phyloP scores from a whole-genome alignment of 345 rosid species.

The Durio zibethinus region DNA sequence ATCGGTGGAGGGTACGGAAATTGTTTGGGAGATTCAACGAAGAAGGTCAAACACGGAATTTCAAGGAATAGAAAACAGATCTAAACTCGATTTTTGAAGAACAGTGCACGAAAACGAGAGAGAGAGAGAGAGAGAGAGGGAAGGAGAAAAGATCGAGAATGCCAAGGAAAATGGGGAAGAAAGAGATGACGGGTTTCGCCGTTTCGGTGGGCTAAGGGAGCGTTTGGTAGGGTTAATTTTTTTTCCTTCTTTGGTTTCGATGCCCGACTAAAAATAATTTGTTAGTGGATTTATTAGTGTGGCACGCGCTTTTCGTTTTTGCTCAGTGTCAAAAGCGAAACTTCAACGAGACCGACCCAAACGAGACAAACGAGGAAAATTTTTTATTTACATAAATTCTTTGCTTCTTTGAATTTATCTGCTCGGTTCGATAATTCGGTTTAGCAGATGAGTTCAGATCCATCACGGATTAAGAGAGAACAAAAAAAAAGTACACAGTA shows the following conservation, averaged over 20 bases:
- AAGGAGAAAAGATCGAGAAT: neutral
- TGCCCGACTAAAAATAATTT: neutral
- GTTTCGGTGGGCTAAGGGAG: constrained; percentile 4
- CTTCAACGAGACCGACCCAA: neutral
- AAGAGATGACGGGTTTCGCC: neutral
- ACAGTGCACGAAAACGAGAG: neutral
- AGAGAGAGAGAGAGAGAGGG: neutral
- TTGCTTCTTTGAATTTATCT: neutral
- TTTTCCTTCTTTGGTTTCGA: neutral
- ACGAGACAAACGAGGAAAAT: neutral
- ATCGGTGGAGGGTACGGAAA: neutral
- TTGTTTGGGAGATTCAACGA: neutral
- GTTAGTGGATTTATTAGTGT: neutral
- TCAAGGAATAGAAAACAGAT: constrained; percentile 7
- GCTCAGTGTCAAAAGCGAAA: neutral
- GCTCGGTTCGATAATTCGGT: too few relatives aligned
- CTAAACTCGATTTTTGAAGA: neutral
- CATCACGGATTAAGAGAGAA: neutral
- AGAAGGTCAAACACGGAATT: constrained; percentile 6
- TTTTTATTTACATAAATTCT: neutral
- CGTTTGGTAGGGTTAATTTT: neutral
- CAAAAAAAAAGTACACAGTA: constrained; percentile 31
- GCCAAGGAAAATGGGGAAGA: neutral
- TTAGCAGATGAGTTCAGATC: too few relatives aligned
- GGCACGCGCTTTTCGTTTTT: neutral